A percentile compares a stretch with the other conserved stretches of the same genome.
These are phyloP conservation scores for Zizania palustris DNA, from an alignment of 202 grass and related monocot species.

Conservation along the genomic window DNA sequence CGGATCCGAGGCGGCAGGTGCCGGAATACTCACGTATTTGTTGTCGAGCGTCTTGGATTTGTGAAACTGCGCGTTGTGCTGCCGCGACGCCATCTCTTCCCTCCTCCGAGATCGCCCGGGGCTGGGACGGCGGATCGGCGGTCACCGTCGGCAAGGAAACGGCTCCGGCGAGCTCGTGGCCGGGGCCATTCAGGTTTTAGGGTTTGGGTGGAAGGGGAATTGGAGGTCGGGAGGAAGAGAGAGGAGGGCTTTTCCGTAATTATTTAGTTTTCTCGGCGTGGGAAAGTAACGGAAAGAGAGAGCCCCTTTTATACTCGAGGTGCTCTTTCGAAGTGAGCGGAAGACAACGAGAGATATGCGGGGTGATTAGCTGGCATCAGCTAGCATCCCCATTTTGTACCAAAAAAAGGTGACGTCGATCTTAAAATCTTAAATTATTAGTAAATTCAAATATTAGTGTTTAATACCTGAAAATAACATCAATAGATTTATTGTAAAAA, in stretches of 20 bases:
- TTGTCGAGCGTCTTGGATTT: constrained; percentile 97
- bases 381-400: constrained; percentile 3
- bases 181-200: constrained; percentile 46
- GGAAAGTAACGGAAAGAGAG: constrained; percentile 27
- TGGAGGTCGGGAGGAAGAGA: constrained; percentile 19
- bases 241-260: constrained; percentile 29
- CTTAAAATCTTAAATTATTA: not conserved
- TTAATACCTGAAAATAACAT: not conserved
- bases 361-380: constrained; percentile 55
- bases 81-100: constrained; percentile 52
- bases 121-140: constrained; percentile 17
- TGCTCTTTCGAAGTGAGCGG: constrained; percentile 36
- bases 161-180: not conserved
- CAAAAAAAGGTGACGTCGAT: not conserved
- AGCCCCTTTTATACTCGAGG: constrained; percentile 29
- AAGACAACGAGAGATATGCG: constrained; percentile 44
- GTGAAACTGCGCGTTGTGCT: constrained; percentile 72
- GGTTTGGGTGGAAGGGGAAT: constrained; percentile 62
- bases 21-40: constrained; percentile 78
- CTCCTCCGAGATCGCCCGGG: constrained; percentile 37
- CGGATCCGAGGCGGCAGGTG: constrained; percentile 32
- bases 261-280: constrained; percentile 33
- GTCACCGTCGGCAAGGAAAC: not conserved
- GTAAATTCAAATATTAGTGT: not conserved
- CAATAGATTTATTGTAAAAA: too few species aligned